Conservation (phyloP, 2,329 filamentous ascomycete species). For the Rhynchosporium secalis region DNA sequence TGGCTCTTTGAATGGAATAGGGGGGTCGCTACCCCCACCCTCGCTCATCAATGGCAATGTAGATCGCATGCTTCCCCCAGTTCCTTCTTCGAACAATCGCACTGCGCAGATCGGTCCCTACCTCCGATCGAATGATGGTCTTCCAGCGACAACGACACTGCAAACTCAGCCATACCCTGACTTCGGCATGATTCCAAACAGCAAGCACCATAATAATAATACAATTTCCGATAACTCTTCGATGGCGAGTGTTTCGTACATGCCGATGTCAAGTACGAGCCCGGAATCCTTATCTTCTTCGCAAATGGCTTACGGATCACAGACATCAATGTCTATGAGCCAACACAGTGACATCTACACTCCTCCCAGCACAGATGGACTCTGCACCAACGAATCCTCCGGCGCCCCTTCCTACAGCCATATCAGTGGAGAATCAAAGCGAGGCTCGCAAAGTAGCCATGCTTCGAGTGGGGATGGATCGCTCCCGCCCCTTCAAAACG, state of each 20-base stretch:
- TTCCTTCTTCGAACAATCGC: slow-evolving; percentile 27
- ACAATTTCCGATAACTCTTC: slow-evolving; percentile 22
- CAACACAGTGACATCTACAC: slow-evolving; percentile 27
- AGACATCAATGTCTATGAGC: slow-evolving; percentile 18
- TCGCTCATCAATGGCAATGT: slow-evolving; percentile 16
- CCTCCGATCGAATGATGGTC: slow-evolving; percentile 20
- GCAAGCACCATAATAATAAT: slow-evolving; percentile 17
- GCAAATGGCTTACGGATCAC: slow-evolving; percentile 25
- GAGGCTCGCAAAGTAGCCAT: slow-evolving; percentile 25
- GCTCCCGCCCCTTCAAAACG: slow-evolving; percentile 8
- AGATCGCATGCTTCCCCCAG: slow-evolving; percentile 34
- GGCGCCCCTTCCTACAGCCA: slow-evolving; percentile 28
- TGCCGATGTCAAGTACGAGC: slow-evolving; percentile 31
- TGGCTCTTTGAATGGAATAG: slow-evolving; percentile 21
- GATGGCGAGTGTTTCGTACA: slow-evolving; percentile 23
- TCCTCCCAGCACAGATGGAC: slow-evolving; percentile 17
- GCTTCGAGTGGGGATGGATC: slow-evolving; percentile 12
- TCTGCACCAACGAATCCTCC: slow-evolving; percentile 21
- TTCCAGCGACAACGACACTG: slow-evolving; percentile 20
- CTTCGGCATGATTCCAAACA: slow-evolving; percentile 11
- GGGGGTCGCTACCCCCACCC: slow-evolving; percentile 25
- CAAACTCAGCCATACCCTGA: slow-evolving; percentile 26
- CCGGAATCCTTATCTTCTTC: slow-evolving; percentile 34
- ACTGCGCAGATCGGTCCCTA: slow-evolving; percentile 21
- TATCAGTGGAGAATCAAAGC: slow-evolving; percentile 20